Conservation (phyloP, 805 yeast genomes). For the Hanseniaspora valbyensis region DNA sequence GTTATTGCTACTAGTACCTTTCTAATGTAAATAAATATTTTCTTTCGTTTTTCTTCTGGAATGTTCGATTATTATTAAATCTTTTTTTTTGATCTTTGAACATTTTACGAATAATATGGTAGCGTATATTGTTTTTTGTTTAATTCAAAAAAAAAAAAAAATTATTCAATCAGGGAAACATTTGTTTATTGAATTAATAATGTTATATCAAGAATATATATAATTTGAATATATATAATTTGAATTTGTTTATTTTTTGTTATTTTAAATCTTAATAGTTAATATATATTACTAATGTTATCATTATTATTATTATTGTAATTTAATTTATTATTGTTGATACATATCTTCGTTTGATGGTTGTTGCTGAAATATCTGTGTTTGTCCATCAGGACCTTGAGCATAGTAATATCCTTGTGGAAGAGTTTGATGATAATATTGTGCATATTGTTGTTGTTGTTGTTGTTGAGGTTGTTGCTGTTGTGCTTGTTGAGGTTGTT, state of each 20-base stretch:
- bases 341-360: background rate
- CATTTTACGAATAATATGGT: too few species aligned
- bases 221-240: too few species aligned
- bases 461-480: background rate
- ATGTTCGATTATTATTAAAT: constrained; percentile 82
- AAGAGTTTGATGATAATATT: constrained; percentile 5
- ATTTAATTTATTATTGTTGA: background rate
- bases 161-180: too few species aligned
- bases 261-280: too few species aligned
- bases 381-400: background rate
- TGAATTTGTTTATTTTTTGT: too few species aligned
- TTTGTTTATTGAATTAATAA: too few species aligned
- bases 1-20: constrained; percentile 40
- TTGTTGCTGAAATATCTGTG: background rate
- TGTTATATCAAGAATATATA: too few species aligned
- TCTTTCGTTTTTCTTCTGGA: too few species aligned
- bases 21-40: too few species aligned
- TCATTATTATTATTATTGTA: background rate
- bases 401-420: background rate
- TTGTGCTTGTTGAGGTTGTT: background rate
- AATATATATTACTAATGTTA: background rate
- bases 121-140: too few species aligned
- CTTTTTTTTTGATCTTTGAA: constrained; percentile 68
- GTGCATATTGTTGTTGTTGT: constrained; percentile 16
- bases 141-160: too few species aligned